Evolutionary conservation across 83 land plant genomes (phyloP), one percentile per base, ranked within the genome.

Genomic region (Picea abies): DNA sequence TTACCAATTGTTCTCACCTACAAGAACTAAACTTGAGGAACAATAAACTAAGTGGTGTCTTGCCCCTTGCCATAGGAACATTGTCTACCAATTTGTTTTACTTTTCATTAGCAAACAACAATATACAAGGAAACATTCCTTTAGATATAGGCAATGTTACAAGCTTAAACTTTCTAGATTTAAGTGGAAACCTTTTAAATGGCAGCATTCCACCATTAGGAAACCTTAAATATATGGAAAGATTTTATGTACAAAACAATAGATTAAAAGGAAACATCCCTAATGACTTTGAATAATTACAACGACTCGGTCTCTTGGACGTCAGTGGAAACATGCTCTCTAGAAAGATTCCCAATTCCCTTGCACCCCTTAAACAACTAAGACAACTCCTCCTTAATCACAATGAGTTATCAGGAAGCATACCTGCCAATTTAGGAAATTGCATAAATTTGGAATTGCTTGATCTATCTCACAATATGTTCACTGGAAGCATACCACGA

Each of bases 191-290:
- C 8, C 49, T 47, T 47, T 47, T 47, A 47, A 47, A 47, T 47
- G 49, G 49, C 9, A 47, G 0, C 49, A 47, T 47, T 47, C 49
- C 49, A 47, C 49, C 9, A 0, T 47, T 47, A 7, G 49, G 49
- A 47, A 26, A 81, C 22, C 49, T 91, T 85, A 56, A 19, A 11
- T 83, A 84, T 39, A 83, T 95, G 16, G 93, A 90, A 83, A 86
- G 91, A 64, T 37, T 93, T 5, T 84, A 85, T 77, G 44, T 95
- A 72, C 85, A 89, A 2, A 84, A 83, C 32, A 95, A 93, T 76
- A 67, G 76, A 16, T 85, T 95, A 79, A 63, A 90, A 3, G 98
- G 96, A 19, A 82, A 80, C 10, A 96, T 96, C 39, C 91, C 93
- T 0, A 26, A 85, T 0, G 82, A 75, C 29, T 26, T 96, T 19